These are phyloP conservation scores for Apiospora malaysiana DNA, from an alignment of 2,329 filamentous ascomycete species.

Conservation along the genomic window DNA sequence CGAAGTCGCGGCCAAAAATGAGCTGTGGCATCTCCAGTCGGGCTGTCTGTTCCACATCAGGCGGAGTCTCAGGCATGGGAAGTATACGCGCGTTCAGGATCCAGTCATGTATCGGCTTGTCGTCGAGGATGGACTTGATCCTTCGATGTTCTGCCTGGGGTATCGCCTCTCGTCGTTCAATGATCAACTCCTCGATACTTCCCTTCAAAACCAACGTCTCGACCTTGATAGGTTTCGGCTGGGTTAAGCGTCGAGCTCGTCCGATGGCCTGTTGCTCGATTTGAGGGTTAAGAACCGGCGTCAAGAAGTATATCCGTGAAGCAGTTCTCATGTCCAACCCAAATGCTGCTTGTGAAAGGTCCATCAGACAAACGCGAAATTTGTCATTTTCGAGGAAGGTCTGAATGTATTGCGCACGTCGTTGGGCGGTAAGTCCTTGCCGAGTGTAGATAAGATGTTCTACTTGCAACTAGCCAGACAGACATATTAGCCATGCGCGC, in stretches of 20 bases:
- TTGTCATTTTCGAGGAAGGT: conserved; percentile 74
- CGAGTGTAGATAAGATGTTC: conserved; percentile 72
- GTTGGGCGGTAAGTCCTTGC: conserved; percentile 59
- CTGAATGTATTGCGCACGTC: conserved; percentile 76
- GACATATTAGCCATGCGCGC: conserved; percentile 6
- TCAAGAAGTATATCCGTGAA: conserved; percentile 87
- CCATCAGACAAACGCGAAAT: conserved; percentile 84
- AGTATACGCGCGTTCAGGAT: conserved; percentile 59
- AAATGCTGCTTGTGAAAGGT: conserved; percentile 86
- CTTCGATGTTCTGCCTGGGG: conserved; percentile 67
- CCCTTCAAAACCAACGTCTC: conserved; percentile 83
- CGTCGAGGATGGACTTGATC: conserved; percentile 63
- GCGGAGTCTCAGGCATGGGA: conserved; percentile 31
- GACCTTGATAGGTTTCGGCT: conserved; percentile 78
- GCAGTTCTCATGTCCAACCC: conserved; percentile 85
- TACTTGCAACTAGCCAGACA: conserved; percentile 56
- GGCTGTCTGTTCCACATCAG: conserved; percentile 53
- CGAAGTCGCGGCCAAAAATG: conserved; percentile 59
- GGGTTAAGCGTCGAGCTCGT: conserved; percentile 85
- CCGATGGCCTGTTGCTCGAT: conserved; percentile 92
- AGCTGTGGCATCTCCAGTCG: conserved; percentile 51
- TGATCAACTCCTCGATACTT: conserved; percentile 85
- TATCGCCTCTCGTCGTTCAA: conserved; percentile 76
- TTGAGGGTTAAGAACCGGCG: conserved; percentile 83
- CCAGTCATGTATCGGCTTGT: conserved; percentile 64